Evolutionary conservation across 140 eudicot genomes (phyloP).

Genomic region (Artemisia princeps): DNA sequence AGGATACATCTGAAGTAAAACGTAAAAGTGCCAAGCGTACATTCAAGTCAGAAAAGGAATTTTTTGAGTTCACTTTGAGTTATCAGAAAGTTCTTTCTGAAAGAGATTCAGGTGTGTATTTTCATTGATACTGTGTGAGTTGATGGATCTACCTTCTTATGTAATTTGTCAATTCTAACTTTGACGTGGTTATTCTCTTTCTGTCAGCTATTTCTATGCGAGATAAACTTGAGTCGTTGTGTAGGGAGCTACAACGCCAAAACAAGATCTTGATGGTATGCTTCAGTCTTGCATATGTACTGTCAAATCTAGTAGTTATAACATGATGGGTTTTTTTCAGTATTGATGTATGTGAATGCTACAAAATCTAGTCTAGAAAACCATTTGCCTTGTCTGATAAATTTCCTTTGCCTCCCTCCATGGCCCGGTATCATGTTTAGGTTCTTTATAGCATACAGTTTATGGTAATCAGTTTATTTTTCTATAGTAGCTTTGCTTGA

Average conservation of each 20-base stretch:
- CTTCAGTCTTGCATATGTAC: conserved; percentile 5
- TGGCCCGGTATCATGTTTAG: no score
- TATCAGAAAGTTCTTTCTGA: conserved; percentile 86
- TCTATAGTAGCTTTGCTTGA: no score
- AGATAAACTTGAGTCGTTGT: conserved; percentile 85
- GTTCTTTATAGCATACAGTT: no score
- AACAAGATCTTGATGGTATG: conserved; percentile 82
- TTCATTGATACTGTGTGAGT: conserved; percentile 3
- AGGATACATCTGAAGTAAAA: conserved; percentile 74
- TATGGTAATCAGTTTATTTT: no score
- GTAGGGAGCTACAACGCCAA: conserved; percentile 86
- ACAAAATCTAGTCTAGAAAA: neutral
- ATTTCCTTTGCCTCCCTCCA: no score
- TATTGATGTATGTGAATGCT: neutral
- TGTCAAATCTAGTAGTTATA: conserved; percentile 11
- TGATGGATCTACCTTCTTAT: neutral
- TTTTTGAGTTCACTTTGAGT: conserved; percentile 80
- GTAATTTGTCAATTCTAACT: neutral
- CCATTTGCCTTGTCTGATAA: no score
- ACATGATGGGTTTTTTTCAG: conserved; percentile 9
- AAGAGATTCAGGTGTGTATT: conserved; percentile 72
- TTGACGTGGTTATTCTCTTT: conserved; percentile 21
- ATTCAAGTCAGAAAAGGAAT: conserved; percentile 77
- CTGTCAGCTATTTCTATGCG: conserved; percentile 76
- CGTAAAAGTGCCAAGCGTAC: conserved; percentile 72